Evolutionary conservation across 352 stramenopile species (phyloP).

Genomic region (Phytophthora sansomeana): DNA sequence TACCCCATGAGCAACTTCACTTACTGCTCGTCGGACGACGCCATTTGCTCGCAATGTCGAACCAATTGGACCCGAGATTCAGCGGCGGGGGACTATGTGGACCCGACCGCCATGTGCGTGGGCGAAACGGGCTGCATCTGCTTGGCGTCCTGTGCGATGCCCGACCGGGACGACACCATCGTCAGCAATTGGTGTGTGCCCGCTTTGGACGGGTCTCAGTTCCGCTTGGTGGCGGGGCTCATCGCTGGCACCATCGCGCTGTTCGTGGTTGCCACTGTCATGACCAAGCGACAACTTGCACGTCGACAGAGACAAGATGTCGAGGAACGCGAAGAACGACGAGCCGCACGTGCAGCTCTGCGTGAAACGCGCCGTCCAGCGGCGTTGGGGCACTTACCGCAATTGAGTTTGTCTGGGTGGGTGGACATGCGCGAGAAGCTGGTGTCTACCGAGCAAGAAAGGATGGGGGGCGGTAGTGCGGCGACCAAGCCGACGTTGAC

Average conservation of each 20-base stretch:
- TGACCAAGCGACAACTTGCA: constrained; percentile 32
- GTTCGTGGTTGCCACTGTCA: constrained; percentile 33
- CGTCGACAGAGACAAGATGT: constrained; percentile 26
- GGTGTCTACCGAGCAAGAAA: constrained; percentile 39
- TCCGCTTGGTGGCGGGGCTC: constrained; percentile 34
- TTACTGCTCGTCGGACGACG: constrained; percentile 50
- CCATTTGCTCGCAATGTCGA: constrained; percentile 33
- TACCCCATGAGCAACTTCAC: constrained; percentile 42
- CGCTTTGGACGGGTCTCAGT: constrained; percentile 32
- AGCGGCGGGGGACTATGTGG: constrained; percentile 14
- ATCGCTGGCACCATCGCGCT: constrained; percentile 33
- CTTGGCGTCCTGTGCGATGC: constrained; percentile 43
- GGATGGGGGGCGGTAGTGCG: constrained; percentile 9
- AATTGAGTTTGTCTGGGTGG: constrained; percentile 61
- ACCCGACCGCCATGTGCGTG: constrained; percentile 32
- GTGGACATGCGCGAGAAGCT: constrained; percentile 57
- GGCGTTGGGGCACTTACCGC: constrained; percentile 30
- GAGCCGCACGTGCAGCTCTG: constrained; percentile 14
- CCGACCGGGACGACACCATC: constrained; percentile 33
- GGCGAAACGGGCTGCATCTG: constrained; percentile 54
- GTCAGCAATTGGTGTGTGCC: constrained; percentile 40
- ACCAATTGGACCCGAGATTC: constrained; percentile 35
- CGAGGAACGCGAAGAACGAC: constrained; percentile 15
- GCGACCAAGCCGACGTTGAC: constrained; percentile 24
- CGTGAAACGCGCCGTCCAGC: constrained; percentile 23